phyloP scores from a whole-genome alignment of 2,329 filamentous ascomycete genomes.

The Orbilia brochopaga region DNA sequence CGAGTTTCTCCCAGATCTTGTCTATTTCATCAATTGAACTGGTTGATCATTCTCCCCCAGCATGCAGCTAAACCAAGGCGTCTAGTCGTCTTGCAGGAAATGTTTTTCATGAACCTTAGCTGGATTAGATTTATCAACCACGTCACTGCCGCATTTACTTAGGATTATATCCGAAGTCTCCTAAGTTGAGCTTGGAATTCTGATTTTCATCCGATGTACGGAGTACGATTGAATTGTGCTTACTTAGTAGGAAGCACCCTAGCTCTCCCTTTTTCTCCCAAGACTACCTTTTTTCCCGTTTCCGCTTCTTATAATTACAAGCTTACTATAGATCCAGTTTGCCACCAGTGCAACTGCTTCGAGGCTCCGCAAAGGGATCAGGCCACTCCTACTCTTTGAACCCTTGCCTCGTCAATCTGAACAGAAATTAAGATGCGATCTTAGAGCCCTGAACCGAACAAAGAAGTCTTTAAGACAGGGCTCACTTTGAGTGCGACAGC shows the following conservation, averaged over 20 bases:
- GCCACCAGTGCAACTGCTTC: too few relatives aligned
- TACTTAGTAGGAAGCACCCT: too few relatives aligned
- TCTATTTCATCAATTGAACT: too few relatives aligned
- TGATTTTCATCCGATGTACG: conserved; percentile 5
- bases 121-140: conserved; percentile 11
- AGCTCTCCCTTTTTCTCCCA: background rate
- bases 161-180: background rate
- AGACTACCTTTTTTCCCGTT: too few relatives aligned
- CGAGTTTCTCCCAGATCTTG: conserved; percentile 7
- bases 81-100: background rate
- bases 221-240: background rate
- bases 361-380: too few relatives aligned
- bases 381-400: too few relatives aligned
- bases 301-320: too few relatives aligned
- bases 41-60: too few relatives aligned
- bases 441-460: background rate
- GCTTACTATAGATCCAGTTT: too few relatives aligned
- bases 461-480: background rate
- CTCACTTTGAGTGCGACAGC: background rate
- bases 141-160: conserved; percentile 6
- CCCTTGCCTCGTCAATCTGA: too few relatives aligned
- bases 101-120: background rate
- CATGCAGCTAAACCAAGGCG: conserved; percentile 3
- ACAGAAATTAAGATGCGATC: too few relatives aligned
- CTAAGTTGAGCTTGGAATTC: background rate